These are phyloP conservation scores for Ustilago sp. DNA, from an alignment of 1,284 basidiomycete species.

Conservation along the genomic window DNA sequence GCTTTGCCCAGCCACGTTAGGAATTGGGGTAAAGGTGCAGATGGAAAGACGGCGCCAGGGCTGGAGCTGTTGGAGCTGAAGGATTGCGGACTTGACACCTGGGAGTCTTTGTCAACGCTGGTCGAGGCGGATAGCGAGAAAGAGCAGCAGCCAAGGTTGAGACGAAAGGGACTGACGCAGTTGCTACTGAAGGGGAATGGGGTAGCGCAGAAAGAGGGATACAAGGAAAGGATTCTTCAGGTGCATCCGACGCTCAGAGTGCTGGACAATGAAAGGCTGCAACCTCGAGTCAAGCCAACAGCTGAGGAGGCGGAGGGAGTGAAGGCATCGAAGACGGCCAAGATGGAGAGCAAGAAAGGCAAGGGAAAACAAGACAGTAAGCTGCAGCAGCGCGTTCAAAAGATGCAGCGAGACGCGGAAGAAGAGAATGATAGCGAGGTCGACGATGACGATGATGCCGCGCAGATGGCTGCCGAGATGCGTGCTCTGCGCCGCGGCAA, in stretches of 20 bases:
- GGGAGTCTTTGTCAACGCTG: slow-evolving; percentile 48
- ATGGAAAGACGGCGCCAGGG: slow-evolving; percentile 55
- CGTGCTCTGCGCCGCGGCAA: slow-evolving; percentile 31
- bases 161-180: slow-evolving; percentile 52
- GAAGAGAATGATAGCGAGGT: slow-evolving; percentile 12
- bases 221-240: slow-evolving; percentile 45
- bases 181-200: slow-evolving; percentile 58
- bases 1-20: slow-evolving; percentile 50
- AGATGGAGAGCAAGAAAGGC: background rate
- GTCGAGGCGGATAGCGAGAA: slow-evolving; percentile 15
- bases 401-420: background rate
- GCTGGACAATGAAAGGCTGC: slow-evolving; percentile 55
- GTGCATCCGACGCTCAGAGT: slow-evolving; percentile 49
- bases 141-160: slow-evolving; percentile 30
- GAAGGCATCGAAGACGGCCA: background rate
- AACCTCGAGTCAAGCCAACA: slow-evolving; percentile 24
- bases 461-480: slow-evolving; percentile 40
- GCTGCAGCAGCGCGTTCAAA: background rate
- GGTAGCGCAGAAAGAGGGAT: slow-evolving; percentile 38
- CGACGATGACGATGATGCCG: slow-evolving; percentile 36
- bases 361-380: background rate
- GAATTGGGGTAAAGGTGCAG: slow-evolving; percentile 62
- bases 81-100: slow-evolving; percentile 59
- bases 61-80: slow-evolving; percentile 60
- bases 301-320: slow-evolving; percentile 13